Evolutionary conservation across 106 monocot genomes (phyloP), one percentile per base, ranked within the genome.

Genomic region (Apostasia shenzhenica): DNA sequence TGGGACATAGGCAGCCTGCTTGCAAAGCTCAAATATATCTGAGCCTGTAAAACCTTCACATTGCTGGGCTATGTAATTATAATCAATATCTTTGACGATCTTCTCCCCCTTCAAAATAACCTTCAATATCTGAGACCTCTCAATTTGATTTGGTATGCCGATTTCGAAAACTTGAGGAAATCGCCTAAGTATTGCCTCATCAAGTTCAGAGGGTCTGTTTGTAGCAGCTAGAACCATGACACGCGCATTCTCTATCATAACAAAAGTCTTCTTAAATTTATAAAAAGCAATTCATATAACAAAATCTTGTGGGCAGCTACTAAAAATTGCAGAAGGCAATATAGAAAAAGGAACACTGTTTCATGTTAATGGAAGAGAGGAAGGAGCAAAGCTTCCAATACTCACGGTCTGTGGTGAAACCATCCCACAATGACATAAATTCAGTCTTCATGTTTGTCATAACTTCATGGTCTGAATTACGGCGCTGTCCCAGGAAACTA

Each of bases 341-440:
- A 26, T 26, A 26, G 26, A 26, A 26, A 26, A 26, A 26, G 26
- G 26, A 26, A 26, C 26, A 26, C 26, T 26, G 26, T 26, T 26
- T 26, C 26, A 26, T 26, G 26, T 26, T 26, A 26, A 26, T 26
- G 26, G 26, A 26, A 26, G 0, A 26, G 62, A 56, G 37, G 14
- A 48, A 3, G 65, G 48, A 49, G 26, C 26, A 65, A 48, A 65
- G 1, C 48, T 14, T 9, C 13, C 26, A 48, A 14, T 65, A 65
- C 65, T 65, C 48, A 65, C 95, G 84, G 45, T 97, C 95, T 46
- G 95, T 92, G 55, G 95, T 97, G 76, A 97, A 97, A 53, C 95
- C 95, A 84, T 97, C 95, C 95, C 95, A 97, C 59, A 97, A 72
- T 47, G 95, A 92, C 95, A 97, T 97, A 46, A 97, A 97, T n/a